Evolutionary conservation across 495 filamentous ascomycete species (phyloP).

Genomic region (Thermothielavioides terrestris): DNA sequence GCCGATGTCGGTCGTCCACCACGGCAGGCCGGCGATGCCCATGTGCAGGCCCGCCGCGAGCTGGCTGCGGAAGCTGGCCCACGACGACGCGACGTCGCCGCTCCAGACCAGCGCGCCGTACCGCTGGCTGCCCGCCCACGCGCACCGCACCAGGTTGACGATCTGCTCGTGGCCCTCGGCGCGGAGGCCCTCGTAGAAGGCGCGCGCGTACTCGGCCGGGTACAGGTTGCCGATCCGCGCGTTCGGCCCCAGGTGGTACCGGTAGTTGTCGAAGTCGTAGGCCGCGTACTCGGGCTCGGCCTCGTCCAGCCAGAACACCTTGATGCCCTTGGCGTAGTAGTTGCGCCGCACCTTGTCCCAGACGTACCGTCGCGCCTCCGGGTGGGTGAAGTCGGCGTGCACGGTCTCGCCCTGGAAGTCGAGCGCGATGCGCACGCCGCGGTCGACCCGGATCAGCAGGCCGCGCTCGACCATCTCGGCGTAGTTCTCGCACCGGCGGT

Average conservation of each 20-base stretch:
- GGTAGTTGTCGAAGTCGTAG: constrained; percentile 53
- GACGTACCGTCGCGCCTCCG: constrained; percentile 41
- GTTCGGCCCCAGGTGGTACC: constrained; percentile 46
- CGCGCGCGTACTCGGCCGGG: constrained; percentile 45
- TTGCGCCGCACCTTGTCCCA: constrained; percentile 47
- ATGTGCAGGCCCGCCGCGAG: constrained; percentile 50
- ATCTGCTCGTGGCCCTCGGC: constrained; percentile 27
- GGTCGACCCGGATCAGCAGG: constrained; percentile 45
- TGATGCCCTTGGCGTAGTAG: constrained; percentile 51
- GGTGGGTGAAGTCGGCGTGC: constrained; percentile 50
- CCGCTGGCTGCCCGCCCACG: constrained; percentile 51
- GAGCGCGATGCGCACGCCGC: constrained; percentile 44
- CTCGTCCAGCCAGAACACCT: constrained; percentile 54
- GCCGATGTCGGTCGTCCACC: constrained; percentile 55
- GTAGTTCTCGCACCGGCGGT: constrained; percentile 43
- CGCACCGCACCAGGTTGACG: constrained; percentile 50
- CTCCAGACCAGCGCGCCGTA: constrained; percentile 54
- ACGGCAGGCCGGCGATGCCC: constrained; percentile 49
- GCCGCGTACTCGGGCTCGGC: constrained; percentile 51
- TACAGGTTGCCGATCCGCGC: constrained; percentile 48
- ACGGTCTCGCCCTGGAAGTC: constrained; percentile 44
- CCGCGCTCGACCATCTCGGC: constrained; percentile 47
- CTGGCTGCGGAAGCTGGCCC: constrained; percentile 46
- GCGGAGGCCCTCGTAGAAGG: constrained; percentile 49
- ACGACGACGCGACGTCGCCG: constrained; percentile 50